A percentile compares a stretch with the other conserved stretches of the same genome.
Conservation (phyloP, 1,139 yeast genomes). For the Yamadazyma blattariae region DNA sequence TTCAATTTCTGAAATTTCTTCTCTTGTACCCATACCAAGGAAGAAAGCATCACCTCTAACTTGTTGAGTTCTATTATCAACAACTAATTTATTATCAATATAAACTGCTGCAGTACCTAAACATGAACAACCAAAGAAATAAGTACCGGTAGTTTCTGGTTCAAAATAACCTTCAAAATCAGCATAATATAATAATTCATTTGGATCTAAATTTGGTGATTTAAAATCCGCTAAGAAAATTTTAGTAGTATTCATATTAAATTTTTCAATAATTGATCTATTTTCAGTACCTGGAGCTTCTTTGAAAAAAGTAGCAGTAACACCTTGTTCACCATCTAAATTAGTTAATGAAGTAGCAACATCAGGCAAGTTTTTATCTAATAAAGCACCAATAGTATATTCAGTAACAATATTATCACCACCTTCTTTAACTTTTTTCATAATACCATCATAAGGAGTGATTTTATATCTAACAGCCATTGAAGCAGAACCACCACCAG, state of each 20-base stretch:
- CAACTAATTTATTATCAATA: constrained; percentile 49
- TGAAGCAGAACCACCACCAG: constrained; percentile 40
- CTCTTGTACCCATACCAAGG: constrained; percentile 50
- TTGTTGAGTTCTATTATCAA: constrained; percentile 57
- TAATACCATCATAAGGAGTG: constrained; percentile 33
- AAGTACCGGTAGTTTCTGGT: constrained; percentile 48
- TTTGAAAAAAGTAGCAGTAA: constrained; percentile 32
- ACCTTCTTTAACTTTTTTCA: constrained; percentile 22
- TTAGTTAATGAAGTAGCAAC: constrained; percentile 19
- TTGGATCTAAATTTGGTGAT: constrained; percentile 23
- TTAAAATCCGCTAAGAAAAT: constrained; percentile 49
- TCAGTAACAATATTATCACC: constrained; percentile 17
- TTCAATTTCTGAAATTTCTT: constrained; percentile 34
- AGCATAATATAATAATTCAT: constrained; percentile 28
- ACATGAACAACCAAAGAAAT: constrained; percentile 49
- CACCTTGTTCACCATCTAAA: constrained; percentile 39
- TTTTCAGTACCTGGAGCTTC: constrained; percentile 31
- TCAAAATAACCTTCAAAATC: constrained; percentile 42
- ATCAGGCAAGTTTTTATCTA: constrained; percentile 30
- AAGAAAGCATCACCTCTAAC: constrained; percentile 44
- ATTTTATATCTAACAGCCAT: constrained; percentile 28
- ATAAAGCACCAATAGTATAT: constrained; percentile 31
- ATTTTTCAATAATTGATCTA: constrained; percentile 36
- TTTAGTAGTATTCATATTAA: constrained; percentile 28
- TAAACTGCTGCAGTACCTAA: constrained; percentile 54